Evolutionary conservation across 2,329 filamentous ascomycete genomes (phyloP).

Genomic region (Colletotrichum graminicola): DNA sequence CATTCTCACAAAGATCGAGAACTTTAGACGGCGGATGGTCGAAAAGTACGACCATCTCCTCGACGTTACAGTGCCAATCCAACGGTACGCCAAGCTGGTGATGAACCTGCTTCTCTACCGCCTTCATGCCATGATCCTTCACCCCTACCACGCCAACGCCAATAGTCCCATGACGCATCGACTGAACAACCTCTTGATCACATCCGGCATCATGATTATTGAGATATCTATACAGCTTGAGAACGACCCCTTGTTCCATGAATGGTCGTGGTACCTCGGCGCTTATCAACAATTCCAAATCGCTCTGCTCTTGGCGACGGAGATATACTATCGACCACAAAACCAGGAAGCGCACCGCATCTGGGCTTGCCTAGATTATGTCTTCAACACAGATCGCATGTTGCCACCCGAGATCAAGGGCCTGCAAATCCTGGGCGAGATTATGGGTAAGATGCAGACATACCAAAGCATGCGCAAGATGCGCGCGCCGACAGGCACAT

Average conservation of each 20-base stretch:
- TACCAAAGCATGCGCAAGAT: slow-evolving; percentile 71
- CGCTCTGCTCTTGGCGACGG: slow-evolving; percentile 75
- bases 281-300: slow-evolving; percentile 81
- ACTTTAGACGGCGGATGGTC: slow-evolving; percentile 73
- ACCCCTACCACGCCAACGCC: slow-evolving; percentile 71
- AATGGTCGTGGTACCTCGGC: slow-evolving; percentile 78
- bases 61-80: slow-evolving; percentile 69
- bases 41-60: slow-evolving; percentile 75
- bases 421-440: slow-evolving; percentile 70
- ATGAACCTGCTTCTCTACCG: slow-evolving; percentile 74
- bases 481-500: slow-evolving; percentile 62
- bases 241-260: slow-evolving; percentile 58
- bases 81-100: slow-evolving; percentile 72
- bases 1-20: slow-evolving; percentile 76
- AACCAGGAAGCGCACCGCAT: slow-evolving; percentile 73
- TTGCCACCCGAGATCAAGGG: slow-evolving; percentile 69
- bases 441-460: slow-evolving; percentile 70
- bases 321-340: slow-evolving; percentile 71
- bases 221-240: slow-evolving; percentile 63
- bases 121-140: slow-evolving; percentile 75
- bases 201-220: slow-evolving; percentile 66
- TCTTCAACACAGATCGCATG: slow-evolving; percentile 71
- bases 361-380: slow-evolving; percentile 79
- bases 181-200: slow-evolving; percentile 72
- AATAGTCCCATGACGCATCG: slow-evolving; percentile 67